These are phyloP conservation scores for Fusarium brachygibbosum DNA, from an alignment of 2,329 filamentous ascomycete species.

Conservation along the genomic window DNA sequence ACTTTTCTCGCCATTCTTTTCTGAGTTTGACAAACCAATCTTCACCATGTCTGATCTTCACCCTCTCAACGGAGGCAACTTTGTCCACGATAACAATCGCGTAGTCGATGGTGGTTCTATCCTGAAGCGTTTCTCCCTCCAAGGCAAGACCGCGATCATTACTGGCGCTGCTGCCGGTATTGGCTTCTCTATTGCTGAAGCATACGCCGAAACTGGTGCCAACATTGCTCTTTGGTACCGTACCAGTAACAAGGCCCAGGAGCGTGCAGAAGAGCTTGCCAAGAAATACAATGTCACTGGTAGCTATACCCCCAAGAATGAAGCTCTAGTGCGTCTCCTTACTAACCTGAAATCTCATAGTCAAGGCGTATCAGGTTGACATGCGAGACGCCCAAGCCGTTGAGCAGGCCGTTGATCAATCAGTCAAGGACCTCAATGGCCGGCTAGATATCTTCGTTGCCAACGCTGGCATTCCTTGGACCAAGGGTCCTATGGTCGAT, in stretches of 20 bases:
- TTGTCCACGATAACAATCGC: slow-evolving; percentile 43
- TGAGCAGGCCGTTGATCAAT: slow-evolving; percentile 61
- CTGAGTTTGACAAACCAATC: not conserved
- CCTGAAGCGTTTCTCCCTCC: slow-evolving; percentile 68
- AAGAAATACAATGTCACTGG: slow-evolving; percentile 74
- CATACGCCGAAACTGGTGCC: slow-evolving; percentile 74
- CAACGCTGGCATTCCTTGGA: slow-evolving; percentile 81
- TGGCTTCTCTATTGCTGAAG: slow-evolving; percentile 72
- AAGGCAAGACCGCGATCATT: slow-evolving; percentile 76
- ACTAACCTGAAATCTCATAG: slow-evolving; percentile 53
- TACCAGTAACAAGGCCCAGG: slow-evolving; percentile 70
- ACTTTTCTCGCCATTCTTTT: not conserved
- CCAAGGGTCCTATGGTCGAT: slow-evolving; percentile 74
- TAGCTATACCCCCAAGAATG: slow-evolving; percentile 51
- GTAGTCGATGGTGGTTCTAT: slow-evolving; percentile 45
- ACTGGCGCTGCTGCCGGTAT: slow-evolving; percentile 74
- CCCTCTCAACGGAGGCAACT: slow-evolving; percentile 47
- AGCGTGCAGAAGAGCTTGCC: slow-evolving; percentile 71
- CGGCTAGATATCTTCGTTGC: slow-evolving; percentile 82
- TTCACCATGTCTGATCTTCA: slow-evolving; percentile 40
- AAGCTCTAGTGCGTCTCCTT: slow-evolving; percentile 10
- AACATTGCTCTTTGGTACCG: slow-evolving; percentile 79
- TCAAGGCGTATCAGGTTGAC: slow-evolving; percentile 71
- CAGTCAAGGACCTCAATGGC: slow-evolving; percentile 74
- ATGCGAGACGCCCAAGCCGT: slow-evolving; percentile 66